Evolutionary conservation across 2,329 filamentous ascomycete species (phyloP), one percentile per base, ranked within the genome.

Genomic region (Aspergillus brasiliensis): DNA sequence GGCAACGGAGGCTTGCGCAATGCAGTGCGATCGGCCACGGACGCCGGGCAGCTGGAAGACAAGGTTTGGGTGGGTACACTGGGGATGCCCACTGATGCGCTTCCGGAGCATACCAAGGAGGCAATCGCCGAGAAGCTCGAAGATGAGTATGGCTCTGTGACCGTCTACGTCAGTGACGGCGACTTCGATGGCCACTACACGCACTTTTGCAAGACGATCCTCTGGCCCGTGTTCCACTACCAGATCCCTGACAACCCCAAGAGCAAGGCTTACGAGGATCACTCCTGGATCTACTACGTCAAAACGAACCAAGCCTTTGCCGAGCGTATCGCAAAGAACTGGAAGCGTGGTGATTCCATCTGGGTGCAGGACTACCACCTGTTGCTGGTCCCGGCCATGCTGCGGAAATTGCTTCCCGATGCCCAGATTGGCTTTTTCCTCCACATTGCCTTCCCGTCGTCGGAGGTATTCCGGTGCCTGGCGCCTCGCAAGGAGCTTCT

Each of bases 221-320:
- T 98, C 6, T 98, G 94, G 94, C 94, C 94, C 1, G 93, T 97
- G 61, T 96, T 98, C 77, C 93, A 98, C 78, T 98, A 98, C 75
- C 93, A 97, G 77, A 96, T 98, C 61, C 95, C 94, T 0, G 95
- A 98, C 73, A 96, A 96, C 73, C 94, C 94, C 25, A 97, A 97
- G 83, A 97, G 92, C 86, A 98, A 98, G 76, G 94, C 94, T 0
- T 98, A 97, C 75, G 90, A 96, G 75, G 94, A 98, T 68, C 93
- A 98, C 77, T 97, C 93, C 0, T 98, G 93, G 92, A 86, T 92
- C 67, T 96, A 91, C 80, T 98, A 98, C 70, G 90, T 92, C 72
- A 91, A 91, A 56, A 85, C 97, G 71, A 97, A 97, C 78, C 90
- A 95, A 75, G 91, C 90, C 3, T 97, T 98, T 77, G 94, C 94